Evolutionary conservation across 1,284 basidiomycete species (phyloP), one percentile per base, ranked within the genome.

Genomic region (Vanrija pseudolonga): DNA sequence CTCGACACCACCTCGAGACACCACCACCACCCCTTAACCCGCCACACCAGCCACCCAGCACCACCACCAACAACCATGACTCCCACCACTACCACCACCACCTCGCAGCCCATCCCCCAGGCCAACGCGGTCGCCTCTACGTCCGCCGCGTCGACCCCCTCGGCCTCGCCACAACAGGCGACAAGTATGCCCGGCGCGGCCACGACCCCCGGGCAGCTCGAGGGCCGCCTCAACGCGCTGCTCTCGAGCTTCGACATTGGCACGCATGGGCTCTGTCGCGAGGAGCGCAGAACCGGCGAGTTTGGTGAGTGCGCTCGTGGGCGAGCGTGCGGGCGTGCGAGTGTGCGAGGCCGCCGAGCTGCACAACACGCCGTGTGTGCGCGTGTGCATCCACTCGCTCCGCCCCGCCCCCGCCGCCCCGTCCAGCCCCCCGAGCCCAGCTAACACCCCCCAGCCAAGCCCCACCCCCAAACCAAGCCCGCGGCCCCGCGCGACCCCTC

Each of bases 261-360:
- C 18, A 69, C 67, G 5, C 67, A 69, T 45, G 56, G 54, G 6
- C 64, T 69, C 50, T 59, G 57, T 42, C 55, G 64, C 24, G 66
- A 57, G 4, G 62, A 65, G 14, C 50, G 65, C 43, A 32, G 32
- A 32, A 26, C 38, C 18, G 56, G 53, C 26, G 46, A 47, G 32
- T 40, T 18, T 9, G 20, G 51, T 53, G 51, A 57, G 55, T 53
- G 39, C 24, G 12, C 23, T 39, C 12, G 18, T 15, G 36, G 17
- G 38, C 38, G 19, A 6, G n/a, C 4, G 15, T 4, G 39, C 17
- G 17, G 39, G 19, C 37, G 19, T 14, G n/a, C 3, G 39, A 8
- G 39, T 40, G 39, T 8, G 39, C 12, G 19, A n/a, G n/a, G n/a
- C n/a, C n/a, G n/a, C n/a, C 20, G 18, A 42, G n/a, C 38, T n/a